Evolutionary conservation across 1,284 basidiomycete species (phyloP).

Genomic region (Microstroma glucosiphilum): DNA sequence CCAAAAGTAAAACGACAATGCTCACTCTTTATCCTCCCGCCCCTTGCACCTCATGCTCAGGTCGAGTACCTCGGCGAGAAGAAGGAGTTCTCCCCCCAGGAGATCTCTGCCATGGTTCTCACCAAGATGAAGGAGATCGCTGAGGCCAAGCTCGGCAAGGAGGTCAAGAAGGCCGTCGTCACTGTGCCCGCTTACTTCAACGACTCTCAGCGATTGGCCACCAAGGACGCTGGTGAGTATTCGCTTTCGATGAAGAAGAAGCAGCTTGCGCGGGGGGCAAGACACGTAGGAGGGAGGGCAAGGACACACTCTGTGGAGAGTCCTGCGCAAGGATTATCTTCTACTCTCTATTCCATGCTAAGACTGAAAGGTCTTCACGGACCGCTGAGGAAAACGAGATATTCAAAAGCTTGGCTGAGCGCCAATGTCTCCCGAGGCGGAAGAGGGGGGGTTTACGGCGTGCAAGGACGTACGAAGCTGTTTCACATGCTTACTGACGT

Average conservation of each 20-base stretch:
- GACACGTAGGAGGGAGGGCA: neutral
- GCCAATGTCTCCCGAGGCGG: neutral
- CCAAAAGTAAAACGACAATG: no score
- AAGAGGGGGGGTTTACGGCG: neutral
- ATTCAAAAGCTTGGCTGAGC: conserved; percentile 14
- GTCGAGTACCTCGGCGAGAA: conserved; percentile 61
- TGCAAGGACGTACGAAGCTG: neutral
- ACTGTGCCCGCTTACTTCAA: conserved; percentile 69
- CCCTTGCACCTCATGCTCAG: conserved; percentile 29
- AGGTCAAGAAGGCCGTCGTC: conserved; percentile 63
- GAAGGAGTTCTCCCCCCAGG: conserved; percentile 61
- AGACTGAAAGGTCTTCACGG: conserved; percentile 33
- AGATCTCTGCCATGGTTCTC: conserved; percentile 96
- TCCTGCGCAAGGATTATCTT: conserved; percentile 42
- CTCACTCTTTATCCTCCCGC: no score
- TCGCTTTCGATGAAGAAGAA: neutral
- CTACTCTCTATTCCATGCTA: conserved; percentile 48
- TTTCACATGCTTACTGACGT: conserved; percentile 11
- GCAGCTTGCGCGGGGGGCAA: neutral
- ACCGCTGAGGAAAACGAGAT: conserved; percentile 9
- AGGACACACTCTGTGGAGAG: neutral
- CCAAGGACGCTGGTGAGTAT: conserved; percentile 55
- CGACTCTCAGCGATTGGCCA: conserved; percentile 64
- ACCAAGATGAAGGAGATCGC: conserved; percentile 90
- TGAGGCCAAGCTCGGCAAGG: conserved; percentile 62